Percentiles rank a stretch among this genome's conserved stretches.
phyloP scores from a whole-genome alignment of 345 rosid species.

The Stellera chamaejasme region DNA sequence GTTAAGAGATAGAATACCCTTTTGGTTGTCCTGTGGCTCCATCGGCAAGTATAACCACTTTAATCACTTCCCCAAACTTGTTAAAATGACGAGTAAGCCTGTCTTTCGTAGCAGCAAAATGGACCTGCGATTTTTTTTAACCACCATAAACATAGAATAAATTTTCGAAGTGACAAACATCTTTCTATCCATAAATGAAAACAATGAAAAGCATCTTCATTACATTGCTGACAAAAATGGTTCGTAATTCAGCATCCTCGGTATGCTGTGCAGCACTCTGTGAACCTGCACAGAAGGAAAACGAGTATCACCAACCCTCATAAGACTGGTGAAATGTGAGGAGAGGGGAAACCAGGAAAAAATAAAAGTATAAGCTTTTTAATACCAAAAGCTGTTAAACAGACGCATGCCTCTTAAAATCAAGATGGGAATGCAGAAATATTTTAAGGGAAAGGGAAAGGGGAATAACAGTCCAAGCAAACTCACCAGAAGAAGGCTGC shows the following conservation, averaged over 20 bases:
- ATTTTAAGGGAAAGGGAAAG: neutral
- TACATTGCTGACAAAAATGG: conserved; percentile 91
- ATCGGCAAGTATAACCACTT: conserved; percentile 81
- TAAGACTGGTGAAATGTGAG: neutral
- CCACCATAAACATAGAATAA: conserved; percentile 12
- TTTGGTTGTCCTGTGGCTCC: conserved; percentile 84
- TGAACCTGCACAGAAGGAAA: conserved; percentile 33
- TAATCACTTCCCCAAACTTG: conserved; percentile 84
- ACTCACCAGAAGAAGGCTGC: conserved; percentile 56
- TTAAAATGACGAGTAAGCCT: conserved; percentile 86
- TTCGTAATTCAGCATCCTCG: conserved; percentile 85
- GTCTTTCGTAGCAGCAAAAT: conserved; percentile 92
- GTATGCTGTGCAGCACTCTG: conserved; percentile 43
- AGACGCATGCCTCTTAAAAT: neutral
- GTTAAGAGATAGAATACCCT: conserved; percentile 39
- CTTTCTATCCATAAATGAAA: neutral
- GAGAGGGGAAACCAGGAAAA: neutral
- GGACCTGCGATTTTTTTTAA: conserved; percentile 47
- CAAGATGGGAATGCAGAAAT: neutral
- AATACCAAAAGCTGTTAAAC: neutral
- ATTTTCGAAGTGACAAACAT: conserved; percentile 5
- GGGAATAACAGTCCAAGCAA: conserved; percentile 2
- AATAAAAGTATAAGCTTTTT: conserved; percentile 6
- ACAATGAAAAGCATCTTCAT: conserved; percentile 11
- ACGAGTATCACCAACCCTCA: neutral